These are phyloP conservation scores for Entomortierella beljakovae DNA, from an alignment of 192 early-diverging fungal species.

Conservation along the genomic window DNA sequence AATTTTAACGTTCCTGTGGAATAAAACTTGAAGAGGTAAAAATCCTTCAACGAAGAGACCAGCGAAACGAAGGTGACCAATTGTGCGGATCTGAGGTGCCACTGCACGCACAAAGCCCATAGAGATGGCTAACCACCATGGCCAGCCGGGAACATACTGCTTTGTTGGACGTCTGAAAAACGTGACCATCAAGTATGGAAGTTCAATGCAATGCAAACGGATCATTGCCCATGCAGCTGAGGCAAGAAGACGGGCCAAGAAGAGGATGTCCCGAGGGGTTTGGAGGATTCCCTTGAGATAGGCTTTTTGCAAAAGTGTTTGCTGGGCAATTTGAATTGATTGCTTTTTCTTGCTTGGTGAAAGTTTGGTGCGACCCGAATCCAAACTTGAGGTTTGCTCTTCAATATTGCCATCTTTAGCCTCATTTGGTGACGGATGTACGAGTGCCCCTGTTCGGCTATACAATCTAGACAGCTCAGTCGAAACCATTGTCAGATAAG, in stretches of 20 bases:
- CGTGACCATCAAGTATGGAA: conserved; percentile 27
- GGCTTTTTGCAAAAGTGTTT: conserved; percentile 18
- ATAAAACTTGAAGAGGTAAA: conserved; percentile 1
- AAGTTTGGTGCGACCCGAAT: not conserved
- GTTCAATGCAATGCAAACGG: conserved; percentile 32
- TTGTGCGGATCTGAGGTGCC: not conserved
- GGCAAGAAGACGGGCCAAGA: conserved; percentile 1
- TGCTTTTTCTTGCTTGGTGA: too few relatives aligned
- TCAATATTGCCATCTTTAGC: too few relatives aligned
- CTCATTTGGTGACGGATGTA: too few relatives aligned
- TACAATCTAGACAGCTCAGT: too few relatives aligned
- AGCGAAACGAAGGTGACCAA: conserved; percentile 25
- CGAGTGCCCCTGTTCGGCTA: too few relatives aligned
- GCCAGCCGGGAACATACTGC: conserved; percentile 32
- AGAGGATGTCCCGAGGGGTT: conserved; percentile 25
- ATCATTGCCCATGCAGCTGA: conserved; percentile 14
- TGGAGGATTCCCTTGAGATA: conserved; percentile 35
- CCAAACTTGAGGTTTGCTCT: not conserved
- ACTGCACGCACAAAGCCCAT: conserved; percentile 16
- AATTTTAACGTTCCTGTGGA: conserved; percentile 13
- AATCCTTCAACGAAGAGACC: conserved; percentile 11
- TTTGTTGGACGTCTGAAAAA: conserved; percentile 17
- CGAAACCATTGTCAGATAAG: not conserved
- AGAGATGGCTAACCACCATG: conserved; percentile 27
- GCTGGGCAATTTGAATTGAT: conserved; percentile 9